phyloP scores from a whole-genome alignment of 306 rosid species.

The Corylus americana region DNA sequence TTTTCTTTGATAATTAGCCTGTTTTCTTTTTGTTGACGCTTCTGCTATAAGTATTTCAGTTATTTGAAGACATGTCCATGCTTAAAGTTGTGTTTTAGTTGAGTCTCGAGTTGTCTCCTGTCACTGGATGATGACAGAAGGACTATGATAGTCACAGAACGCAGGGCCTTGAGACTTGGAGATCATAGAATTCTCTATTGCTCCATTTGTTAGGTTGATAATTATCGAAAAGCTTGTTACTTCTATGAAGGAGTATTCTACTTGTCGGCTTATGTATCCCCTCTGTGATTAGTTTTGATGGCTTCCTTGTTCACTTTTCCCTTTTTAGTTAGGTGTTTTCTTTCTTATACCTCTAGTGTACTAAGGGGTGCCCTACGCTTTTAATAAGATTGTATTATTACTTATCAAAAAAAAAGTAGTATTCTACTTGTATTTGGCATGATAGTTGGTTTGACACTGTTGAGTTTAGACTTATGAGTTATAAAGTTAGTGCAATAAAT shows the following conservation, averaged over 20 bases:
- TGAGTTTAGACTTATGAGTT: not conserved
- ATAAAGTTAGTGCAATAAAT: not conserved
- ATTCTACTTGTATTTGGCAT: not conserved
- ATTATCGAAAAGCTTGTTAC: no score
- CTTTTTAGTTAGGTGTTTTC: no score
- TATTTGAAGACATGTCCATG: not conserved
- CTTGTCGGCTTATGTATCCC: not conserved
- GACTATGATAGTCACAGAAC: not conserved
- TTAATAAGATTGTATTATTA: no score
- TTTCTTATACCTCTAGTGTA: no score
- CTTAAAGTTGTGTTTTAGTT: not conserved
- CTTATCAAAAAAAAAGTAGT: not conserved
- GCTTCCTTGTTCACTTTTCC: no score
- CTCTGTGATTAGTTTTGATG: no score
- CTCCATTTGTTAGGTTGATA: no score
- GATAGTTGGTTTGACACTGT: not conserved
- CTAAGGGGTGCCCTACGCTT: no score
- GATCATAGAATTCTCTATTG: not conserved
- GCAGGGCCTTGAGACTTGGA: not conserved
- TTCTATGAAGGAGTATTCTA: not conserved
- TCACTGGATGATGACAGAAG: not conserved
- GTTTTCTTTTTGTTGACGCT: not conserved
- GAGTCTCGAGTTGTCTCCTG: not conserved
- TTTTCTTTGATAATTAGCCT: not conserved
- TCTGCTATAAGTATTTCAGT: not conserved